A percentile compares a stretch with the other conserved stretches of the same genome.
These are phyloP conservation scores for Debaryomyces robertsiae DNA, from an alignment of 1,139 yeast genomes.

Conservation along the genomic window DNA sequence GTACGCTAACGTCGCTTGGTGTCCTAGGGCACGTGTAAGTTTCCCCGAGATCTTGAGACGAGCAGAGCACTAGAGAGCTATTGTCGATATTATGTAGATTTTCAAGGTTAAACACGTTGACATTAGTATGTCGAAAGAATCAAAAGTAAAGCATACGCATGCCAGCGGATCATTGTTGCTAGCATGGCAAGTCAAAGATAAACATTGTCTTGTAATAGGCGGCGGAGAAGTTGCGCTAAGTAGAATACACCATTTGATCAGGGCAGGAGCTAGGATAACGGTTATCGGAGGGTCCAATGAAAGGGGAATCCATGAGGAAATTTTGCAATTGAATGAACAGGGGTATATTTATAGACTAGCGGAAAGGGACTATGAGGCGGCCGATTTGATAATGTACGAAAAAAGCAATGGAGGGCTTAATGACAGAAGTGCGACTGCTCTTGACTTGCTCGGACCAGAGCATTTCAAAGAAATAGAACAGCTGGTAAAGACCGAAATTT, in stretches of 20 bases:
- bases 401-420: conserved; percentile 14
- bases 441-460: conserved; percentile 25
- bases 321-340: conserved; percentile 35
- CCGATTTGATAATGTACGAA: conserved; percentile 56
- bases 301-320: conserved; percentile 45
- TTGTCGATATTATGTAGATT: too few species aligned
- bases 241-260: conserved; percentile 63
- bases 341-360: conserved; percentile 48
- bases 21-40: too few species aligned
- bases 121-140: too few species aligned
- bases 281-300: conserved; percentile 56
- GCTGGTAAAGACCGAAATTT: conserved; percentile 40
- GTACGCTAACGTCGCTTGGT: too few species aligned
- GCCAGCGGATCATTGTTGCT: conserved; percentile 56
- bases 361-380: conserved; percentile 42
- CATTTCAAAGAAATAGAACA: conserved; percentile 38
- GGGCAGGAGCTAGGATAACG: conserved; percentile 71
- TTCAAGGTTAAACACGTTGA: too few species aligned
- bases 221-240: conserved; percentile 83
- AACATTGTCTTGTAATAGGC: conserved; percentile 73
- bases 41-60: too few species aligned
- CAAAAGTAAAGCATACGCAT: conserved; percentile 21
- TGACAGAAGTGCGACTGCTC: conserved; percentile 11
- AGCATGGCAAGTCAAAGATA: conserved; percentile 71
- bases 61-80: too few species aligned